These are phyloP conservation scores for Alternaria angustiovoidea DNA, from an alignment of 2,329 filamentous ascomycete species.

Conservation along the genomic window DNA sequence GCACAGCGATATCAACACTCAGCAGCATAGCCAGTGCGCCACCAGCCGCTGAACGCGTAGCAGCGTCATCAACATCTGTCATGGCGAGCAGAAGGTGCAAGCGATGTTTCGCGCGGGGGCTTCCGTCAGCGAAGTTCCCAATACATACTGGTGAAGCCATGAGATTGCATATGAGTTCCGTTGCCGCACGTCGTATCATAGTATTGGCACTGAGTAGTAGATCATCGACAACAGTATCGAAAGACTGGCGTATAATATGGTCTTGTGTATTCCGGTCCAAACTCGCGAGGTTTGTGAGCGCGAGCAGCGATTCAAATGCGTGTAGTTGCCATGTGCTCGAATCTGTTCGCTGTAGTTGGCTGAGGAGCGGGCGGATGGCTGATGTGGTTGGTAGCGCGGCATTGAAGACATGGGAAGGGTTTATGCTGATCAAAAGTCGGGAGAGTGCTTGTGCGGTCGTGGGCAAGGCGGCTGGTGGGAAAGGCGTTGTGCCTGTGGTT, in stretches of 20 bases:
- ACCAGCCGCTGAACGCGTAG: slow-evolving; percentile 82
- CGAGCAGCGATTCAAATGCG: slow-evolving; percentile 88
- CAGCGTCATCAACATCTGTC: slow-evolving; percentile 82
- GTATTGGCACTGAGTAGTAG: slow-evolving; percentile 78
- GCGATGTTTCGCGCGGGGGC: slow-evolving; percentile 72
- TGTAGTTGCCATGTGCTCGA: slow-evolving; percentile 75
- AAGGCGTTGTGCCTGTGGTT: slow-evolving; percentile 50
- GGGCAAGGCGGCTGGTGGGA: slow-evolving; percentile 48
- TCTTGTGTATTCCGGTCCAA: slow-evolving; percentile 69
- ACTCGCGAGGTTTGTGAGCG: slow-evolving; percentile 91
- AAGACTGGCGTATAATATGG: slow-evolving; percentile 76
- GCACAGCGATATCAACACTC: slow-evolving; percentile 76
- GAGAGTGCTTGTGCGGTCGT: slow-evolving; percentile 82
- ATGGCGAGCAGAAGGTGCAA: slow-evolving; percentile 87
- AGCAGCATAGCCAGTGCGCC: slow-evolving; percentile 88
- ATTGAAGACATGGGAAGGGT: slow-evolving; percentile 85
- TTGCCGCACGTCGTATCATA: slow-evolving; percentile 80
- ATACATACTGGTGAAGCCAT: slow-evolving; percentile 74
- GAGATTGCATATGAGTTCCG: slow-evolving; percentile 91
- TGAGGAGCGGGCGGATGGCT: slow-evolving; percentile 82
- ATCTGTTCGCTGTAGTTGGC: slow-evolving; percentile 72
- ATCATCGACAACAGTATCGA: slow-evolving; percentile 77
- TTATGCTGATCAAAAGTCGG: slow-evolving; percentile 84
- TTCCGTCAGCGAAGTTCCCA: slow-evolving; percentile 72
- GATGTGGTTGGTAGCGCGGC: slow-evolving; percentile 74